Evolutionary conservation across 2,329 filamentous ascomycete species (phyloP).

Genomic region (Diaporthe vexans): DNA sequence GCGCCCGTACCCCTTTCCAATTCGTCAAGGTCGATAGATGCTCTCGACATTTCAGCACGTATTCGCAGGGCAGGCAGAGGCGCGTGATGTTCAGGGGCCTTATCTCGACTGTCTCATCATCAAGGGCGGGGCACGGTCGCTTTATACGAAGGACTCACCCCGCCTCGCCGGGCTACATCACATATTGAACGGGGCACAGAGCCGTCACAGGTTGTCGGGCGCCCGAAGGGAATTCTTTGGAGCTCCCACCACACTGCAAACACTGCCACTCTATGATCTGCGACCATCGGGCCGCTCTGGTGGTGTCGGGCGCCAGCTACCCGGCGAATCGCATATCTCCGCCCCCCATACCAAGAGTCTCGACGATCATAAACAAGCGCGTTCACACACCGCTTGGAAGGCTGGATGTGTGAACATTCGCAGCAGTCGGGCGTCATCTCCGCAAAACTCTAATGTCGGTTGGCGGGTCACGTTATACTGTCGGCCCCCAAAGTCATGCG

Average conservation of each 20-base stretch:
- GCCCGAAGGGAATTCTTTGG: background rate
- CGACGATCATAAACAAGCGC: background rate
- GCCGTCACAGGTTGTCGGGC: background rate
- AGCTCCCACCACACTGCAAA: background rate
- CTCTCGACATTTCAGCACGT: background rate
- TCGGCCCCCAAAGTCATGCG: conserved; percentile 2
- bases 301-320: background rate
- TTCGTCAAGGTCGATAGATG: background rate
- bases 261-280: background rate
- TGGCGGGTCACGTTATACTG: conserved; percentile 8
- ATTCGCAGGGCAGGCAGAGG: background rate
- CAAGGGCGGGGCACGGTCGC: background rate
- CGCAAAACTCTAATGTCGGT: background rate
- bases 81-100: background rate
- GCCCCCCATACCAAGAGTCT: background rate
- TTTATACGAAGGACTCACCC: background rate
- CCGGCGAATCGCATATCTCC: background rate
- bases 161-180: background rate
- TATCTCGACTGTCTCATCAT: background rate
- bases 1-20: background rate
- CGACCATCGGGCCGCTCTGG: background rate
- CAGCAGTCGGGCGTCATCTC: background rate
- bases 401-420: background rate
- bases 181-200: too few species aligned
- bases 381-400: background rate